Evolutionary conservation across 1,139 yeast species (phyloP).

Genomic region (Lodderomyces margitis): DNA sequence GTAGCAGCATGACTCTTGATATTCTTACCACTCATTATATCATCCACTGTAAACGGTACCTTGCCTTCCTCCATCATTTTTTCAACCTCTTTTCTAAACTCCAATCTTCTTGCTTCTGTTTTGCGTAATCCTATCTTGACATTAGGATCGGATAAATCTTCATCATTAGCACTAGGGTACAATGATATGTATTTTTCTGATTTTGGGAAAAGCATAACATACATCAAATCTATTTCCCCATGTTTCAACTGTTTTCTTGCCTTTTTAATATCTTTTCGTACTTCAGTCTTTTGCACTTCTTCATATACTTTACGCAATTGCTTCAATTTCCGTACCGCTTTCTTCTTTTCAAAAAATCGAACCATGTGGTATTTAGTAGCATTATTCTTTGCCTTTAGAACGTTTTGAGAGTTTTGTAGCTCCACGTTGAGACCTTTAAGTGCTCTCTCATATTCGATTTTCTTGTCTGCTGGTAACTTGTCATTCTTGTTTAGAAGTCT

Average conservation of each 20-base stretch:
- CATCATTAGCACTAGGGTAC: slow-evolving; percentile 48
- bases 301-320: slow-evolving; percentile 54
- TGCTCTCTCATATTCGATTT: slow-evolving; percentile 83
- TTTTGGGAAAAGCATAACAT: slow-evolving; percentile 75
- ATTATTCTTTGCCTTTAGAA: slow-evolving; percentile 52
- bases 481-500: slow-evolving; percentile 59
- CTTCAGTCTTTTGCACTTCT: slow-evolving; percentile 37
- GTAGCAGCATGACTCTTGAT: slow-evolving; percentile 8
- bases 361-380: slow-evolving; percentile 93
- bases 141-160: slow-evolving; percentile 29
- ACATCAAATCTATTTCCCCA: slow-evolving; percentile 71
- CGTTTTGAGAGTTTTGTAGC: slow-evolving; percentile 51
- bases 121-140: slow-evolving; percentile 44
- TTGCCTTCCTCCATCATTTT: slow-evolving; percentile 48
- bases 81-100: slow-evolving; percentile 51
- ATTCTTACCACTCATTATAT: slow-evolving; percentile 50
- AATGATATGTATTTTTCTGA: slow-evolving; percentile 78
- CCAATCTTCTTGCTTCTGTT: slow-evolving; percentile 51
- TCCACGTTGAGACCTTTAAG: slow-evolving; percentile 70
- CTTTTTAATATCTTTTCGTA: slow-evolving; percentile 52
- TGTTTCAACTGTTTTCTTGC: slow-evolving; percentile 53
- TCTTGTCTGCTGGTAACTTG: slow-evolving; percentile 69
- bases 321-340: slow-evolving; percentile 74
- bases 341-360: slow-evolving; percentile 85
- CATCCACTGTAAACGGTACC: slow-evolving; percentile 59